Percentiles rank a stretch among this genome's conserved stretches.
phyloP scores from a whole-genome alignment of 805 yeast genomes.

The Tetrapisispora fleetii region DNA sequence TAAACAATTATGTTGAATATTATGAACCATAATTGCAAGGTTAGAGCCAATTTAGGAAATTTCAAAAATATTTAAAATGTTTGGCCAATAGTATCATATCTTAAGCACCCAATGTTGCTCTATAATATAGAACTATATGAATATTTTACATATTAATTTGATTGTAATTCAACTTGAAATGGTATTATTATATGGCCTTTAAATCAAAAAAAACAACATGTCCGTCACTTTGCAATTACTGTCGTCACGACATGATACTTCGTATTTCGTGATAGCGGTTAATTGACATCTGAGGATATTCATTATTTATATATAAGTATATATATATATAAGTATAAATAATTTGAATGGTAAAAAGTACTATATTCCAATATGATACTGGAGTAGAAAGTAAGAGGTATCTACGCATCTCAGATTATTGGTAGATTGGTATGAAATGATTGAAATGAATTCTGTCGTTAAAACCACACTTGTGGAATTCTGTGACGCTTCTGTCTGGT shows the following conservation, averaged over 20 bases:
- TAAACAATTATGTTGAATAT: background rate
- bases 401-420: no score
- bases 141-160: background rate
- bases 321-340: no score
- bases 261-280: background rate
- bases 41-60: background rate
- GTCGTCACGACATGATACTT: background rate
- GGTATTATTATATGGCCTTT: no score
- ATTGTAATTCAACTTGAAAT: background rate
- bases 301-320: background rate
- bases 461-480: conserved; percentile 14
- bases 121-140: background rate
- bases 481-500: conserved; percentile 18
- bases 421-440: conserved; percentile 3
- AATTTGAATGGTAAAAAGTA: no score
- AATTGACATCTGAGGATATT: background rate
- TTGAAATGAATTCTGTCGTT: conserved; percentile 12
- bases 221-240: background rate
- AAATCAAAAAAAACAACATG: background rate
- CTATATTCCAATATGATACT: no score
- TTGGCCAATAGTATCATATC: background rate
- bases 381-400: no score
- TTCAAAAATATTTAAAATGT: background rate
- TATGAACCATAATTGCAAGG: background rate
- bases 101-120: background rate